phyloP scores from a whole-genome alignment of 805 yeast genomes.

The Zygosaccharomyces bisporus region DNA sequence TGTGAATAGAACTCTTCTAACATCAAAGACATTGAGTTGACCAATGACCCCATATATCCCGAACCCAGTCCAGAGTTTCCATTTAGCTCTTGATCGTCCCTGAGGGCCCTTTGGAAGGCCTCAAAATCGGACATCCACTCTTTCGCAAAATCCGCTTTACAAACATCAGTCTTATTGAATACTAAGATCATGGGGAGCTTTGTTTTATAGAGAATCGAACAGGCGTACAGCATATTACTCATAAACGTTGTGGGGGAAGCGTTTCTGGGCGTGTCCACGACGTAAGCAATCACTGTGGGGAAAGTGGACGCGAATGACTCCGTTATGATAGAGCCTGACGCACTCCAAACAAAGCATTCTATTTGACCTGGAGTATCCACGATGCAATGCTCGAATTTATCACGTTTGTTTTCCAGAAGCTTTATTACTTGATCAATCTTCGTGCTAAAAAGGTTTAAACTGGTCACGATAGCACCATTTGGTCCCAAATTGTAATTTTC shows the following conservation, averaged over 20 bases:
- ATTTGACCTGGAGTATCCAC: constrained; percentile 99
- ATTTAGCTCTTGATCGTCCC: constrained; percentile 60
- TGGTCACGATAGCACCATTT: constrained; percentile 96
- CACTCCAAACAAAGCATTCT: constrained; percentile 98
- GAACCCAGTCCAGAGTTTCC: constrained; percentile 52
- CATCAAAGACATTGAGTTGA: constrained; percentile 94
- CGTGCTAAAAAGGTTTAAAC: constrained; percentile 85
- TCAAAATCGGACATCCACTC: constrained; percentile 99
- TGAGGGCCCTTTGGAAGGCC: constrained; percentile 75
- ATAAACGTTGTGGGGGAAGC: constrained; percentile 94
- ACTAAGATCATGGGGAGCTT: constrained; percentile 95
- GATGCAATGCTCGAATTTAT: constrained; percentile 60
- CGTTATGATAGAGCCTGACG: constrained; percentile 93
- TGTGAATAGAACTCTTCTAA: constrained; percentile 93
- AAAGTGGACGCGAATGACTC: constrained; percentile 94
- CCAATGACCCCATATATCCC: constrained; percentile 91
- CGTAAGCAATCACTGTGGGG: constrained; percentile 93
- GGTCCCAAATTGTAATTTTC: constrained; percentile 94
- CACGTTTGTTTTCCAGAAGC: constrained; percentile 71
- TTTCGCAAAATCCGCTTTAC: constrained; percentile 79
- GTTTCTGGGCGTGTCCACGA: constrained; percentile 94
- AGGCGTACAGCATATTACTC: constrained; percentile 97
- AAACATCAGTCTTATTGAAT: constrained; percentile 90
- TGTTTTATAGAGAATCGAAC: constrained; percentile 93
- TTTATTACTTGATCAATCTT: constrained; percentile 93